Base-by-base conservation (phyloP, 306 rosid species). In the Cucumis hystrix region DNA sequence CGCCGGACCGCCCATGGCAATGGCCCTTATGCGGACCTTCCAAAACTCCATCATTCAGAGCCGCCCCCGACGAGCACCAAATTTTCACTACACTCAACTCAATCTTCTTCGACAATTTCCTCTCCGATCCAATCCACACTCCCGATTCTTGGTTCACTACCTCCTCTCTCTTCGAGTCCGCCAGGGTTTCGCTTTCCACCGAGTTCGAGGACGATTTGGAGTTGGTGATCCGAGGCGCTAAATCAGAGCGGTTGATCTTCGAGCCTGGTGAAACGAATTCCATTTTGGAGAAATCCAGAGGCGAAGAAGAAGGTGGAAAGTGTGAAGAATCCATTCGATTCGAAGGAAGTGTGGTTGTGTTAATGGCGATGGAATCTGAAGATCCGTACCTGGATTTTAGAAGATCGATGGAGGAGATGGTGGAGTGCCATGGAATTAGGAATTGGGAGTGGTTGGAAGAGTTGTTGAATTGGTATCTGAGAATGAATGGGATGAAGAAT, bases 331-430 rank as follows among this genome's bases (percentile, higher is more conserved):
- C 35, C 61, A 28, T 72, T 72, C 10, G 16, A 72, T 72, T 72
- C 16, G 76, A 72, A 72, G 93, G 88, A 64, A 89, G 96, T 74
- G 88, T 88, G 49, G 86, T 85, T 7, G 9, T 91, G 30, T 9
- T 47, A 13, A 33, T 33, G 37, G 91, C 90, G 2, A 79, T 93
- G 92, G 96, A 93, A 7, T 93, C 98, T 3, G 85, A 85, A 7
- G 88, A 93, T 77, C 96, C 92, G n/a, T 87, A 84, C 59, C 57
- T 74, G 5, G 98, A 93, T 70, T 91, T 93, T 20, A 81, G 83
- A 69, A 87, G 80, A 77, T 93, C 98, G 18, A 93, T 93, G 98
- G 93, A 86, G 86, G 97, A 93, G 77, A 89, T 93, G 96, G 96
- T 93, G 70, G 97, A 91, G 65, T 81, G 83, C 18, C 89, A 86